Percentiles rank a stretch among this genome's conserved stretches.
Evolutionary conservation across 495 filamentous ascomycete species (phyloP).

Genomic region (Pseudomonodictys pantanalensis): DNA sequence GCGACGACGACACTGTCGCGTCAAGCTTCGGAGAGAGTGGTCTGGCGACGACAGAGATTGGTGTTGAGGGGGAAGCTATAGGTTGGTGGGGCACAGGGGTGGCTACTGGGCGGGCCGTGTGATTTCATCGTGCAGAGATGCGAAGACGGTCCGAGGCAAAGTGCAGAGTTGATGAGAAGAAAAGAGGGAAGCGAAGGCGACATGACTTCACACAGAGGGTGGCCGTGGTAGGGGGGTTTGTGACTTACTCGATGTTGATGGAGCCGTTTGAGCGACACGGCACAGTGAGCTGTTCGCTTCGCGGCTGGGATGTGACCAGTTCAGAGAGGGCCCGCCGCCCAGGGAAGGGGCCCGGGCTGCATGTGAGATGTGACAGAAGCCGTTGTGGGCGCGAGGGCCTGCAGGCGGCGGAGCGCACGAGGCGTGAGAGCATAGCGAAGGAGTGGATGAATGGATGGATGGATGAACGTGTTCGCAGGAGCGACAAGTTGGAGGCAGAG

Average conservation of each 20-base stretch:
- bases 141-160: background rate
- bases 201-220: background rate
- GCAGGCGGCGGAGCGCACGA: background rate
- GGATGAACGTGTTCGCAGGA: background rate
- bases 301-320: slow-evolving; percentile 5
- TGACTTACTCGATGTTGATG: slow-evolving; percentile 39
- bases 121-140: background rate
- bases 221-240: background rate
- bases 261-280: slow-evolving; percentile 36
- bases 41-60: background rate
- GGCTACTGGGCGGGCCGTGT: background rate
- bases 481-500: too few relatives aligned
- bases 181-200: too few relatives aligned
- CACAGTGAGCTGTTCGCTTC: slow-evolving; percentile 28
- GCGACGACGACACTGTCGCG: too few relatives aligned
- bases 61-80: background rate
- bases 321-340: too few relatives aligned
- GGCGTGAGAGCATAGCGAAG: background rate
- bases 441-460: background rate
- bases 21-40: too few relatives aligned
- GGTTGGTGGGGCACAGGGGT: background rate
- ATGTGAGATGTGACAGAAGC: background rate
- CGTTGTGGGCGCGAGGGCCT: background rate
- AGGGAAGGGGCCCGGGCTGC: background rate
- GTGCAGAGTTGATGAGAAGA: background rate